Percentiles rank a stretch among this genome's conserved stretches.
Evolutionary conservation across 805 yeast genomes (phyloP).

Genomic region (Cyberlindnera sargentensis): DNA sequence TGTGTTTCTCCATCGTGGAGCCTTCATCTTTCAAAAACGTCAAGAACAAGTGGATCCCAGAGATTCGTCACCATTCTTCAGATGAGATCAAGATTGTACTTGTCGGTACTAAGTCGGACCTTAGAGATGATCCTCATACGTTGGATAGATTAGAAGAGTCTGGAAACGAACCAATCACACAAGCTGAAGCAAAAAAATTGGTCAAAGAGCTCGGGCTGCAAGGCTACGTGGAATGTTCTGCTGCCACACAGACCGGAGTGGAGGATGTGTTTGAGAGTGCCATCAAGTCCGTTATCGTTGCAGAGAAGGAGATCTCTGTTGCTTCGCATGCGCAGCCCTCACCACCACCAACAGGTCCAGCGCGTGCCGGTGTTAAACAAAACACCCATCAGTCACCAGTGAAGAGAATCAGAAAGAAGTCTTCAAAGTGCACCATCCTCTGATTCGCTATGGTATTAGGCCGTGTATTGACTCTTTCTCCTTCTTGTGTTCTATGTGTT

Average conservation of each 20-base stretch:
- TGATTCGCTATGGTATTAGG: conserved; percentile 12
- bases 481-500: conserved; percentile 1
- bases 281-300: conserved; percentile 52
- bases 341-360: not conserved
- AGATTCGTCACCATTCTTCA: conserved; percentile 77
- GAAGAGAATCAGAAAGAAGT: conserved; percentile 26
- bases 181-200: conserved; percentile 54
- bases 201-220: conserved; percentile 70
- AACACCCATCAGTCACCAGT: not conserved
- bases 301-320: conserved; percentile 12
- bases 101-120: conserved; percentile 85
- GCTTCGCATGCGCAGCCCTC: not conserved
- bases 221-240: conserved; percentile 81
- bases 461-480: not conserved
- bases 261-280: conserved; percentile 81
- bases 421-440: conserved; percentile 42
- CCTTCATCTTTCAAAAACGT: conserved; percentile 79
- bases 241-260: conserved; percentile 82
- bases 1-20: conserved; percentile 79
- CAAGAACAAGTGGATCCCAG: conserved; percentile 79
- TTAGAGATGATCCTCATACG: conserved; percentile 76
- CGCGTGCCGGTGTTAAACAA: not conserved
- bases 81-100: conserved; percentile 60
- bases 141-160: conserved; percentile 54
- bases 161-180: conserved; percentile 54